Evolutionary conservation across 106 monocot genomes (phyloP).

Genomic region (Platanthera guangdongensis): DNA sequence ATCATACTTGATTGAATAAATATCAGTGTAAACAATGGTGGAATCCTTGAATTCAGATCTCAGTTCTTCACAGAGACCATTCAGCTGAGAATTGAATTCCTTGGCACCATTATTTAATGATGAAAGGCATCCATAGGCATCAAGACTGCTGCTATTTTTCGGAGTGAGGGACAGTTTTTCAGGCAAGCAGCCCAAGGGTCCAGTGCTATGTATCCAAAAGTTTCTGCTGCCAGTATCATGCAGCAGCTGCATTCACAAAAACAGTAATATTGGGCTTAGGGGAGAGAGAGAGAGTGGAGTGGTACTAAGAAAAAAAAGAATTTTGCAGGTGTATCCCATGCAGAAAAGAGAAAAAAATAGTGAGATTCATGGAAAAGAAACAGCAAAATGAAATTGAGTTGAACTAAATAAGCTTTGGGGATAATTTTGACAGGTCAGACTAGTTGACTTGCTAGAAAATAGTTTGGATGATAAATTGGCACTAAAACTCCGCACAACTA

Average conservation of each 20-base stretch:
- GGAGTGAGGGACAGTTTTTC: conserved; percentile 39
- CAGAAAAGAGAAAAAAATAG: no score
- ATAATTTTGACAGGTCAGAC: no score
- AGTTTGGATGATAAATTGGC: no score
- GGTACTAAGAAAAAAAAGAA: background rate
- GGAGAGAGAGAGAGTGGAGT: background rate
- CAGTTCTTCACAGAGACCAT: conserved; percentile 29
- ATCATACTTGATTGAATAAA: conserved; percentile 65
- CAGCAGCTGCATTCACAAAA: conserved; percentile 27
- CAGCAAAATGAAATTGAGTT: no score
- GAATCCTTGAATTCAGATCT: conserved; percentile 28
- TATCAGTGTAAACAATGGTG: conserved; percentile 59
- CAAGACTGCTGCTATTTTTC: conserved; percentile 29
- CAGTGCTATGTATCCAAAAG: conserved; percentile 69
- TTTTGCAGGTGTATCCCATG: no score
- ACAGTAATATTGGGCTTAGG: background rate
- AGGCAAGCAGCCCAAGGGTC: conserved; percentile 72
- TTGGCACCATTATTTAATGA: conserved; percentile 41
- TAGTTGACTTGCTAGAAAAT: no score
- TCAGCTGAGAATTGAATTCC: conserved; percentile 46
- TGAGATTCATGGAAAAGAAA: no score
- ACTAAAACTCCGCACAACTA: no score
- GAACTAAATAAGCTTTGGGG: no score
- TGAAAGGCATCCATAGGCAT: conserved; percentile 45
- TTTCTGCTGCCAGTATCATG: conserved; percentile 45